Evolutionary conservation across 805 yeast species (phyloP), one percentile per base, ranked within the genome.

Genomic region (Hanseniaspora taiwanica): DNA sequence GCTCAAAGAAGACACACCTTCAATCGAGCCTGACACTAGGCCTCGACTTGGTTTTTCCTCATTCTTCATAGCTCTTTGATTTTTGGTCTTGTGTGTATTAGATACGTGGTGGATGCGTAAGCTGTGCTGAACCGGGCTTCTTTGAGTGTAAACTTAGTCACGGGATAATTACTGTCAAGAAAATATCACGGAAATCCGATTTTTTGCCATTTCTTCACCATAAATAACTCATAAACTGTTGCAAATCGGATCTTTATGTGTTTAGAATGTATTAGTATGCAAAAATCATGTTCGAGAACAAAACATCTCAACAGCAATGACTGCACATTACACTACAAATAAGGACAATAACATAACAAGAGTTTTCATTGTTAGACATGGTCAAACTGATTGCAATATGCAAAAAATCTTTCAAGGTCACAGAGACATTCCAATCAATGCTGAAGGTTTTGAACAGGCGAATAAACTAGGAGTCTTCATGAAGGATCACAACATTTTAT

Each of bases 331-430:
- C 34, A 9, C 34, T 9, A 31, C 10, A n/a, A 71, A 69, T 48
- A 48, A 49, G 2, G 66, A 68, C 46, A 50, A 57, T 3, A 46
- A 55, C 4, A 48, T 58, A 7, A 54, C 73, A 2, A 62, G 81
- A 20, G 50, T 81, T 2, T 78, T 79, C 47, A 56, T 83, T 4
- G 72, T 84, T 4, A 72, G 95, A 51, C 95, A 84, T 50, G 95
- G 94, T 1, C 91, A 81, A 55, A 84, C 95, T 0, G 76, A 76
- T 42, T 77, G 78, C 57, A 84, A 84, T 53, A 66, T 68, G 29
- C 54, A 69, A 40, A 78, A 75, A 58, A 78, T 80, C 37, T 58
- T 84, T 29, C 95, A 84, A 58, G 95, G 95, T 1, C 94, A 84
- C 52, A 51, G 50, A 35, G 79, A 84, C 52, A 72, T 76, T 4